These are phyloP conservation scores for Millerago galiae DNA, from an alignment of 805 yeast species.

Conservation along the genomic window DNA sequence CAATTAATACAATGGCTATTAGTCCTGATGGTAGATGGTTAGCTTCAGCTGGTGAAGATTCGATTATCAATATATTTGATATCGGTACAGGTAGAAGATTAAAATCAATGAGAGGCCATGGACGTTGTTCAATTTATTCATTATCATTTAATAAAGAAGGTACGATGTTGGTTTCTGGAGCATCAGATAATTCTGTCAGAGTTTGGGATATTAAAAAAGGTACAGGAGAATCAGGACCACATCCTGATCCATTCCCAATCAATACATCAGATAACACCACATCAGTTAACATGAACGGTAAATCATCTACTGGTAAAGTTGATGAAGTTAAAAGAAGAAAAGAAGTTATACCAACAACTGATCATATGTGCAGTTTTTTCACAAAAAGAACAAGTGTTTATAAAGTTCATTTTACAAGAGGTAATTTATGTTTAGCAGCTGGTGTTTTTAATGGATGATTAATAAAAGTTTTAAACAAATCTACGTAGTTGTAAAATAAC, in stretches of 20 bases:
- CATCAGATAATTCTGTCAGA: constrained; percentile 86
- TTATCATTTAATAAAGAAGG: constrained; percentile 84
- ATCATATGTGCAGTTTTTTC: constrained; percentile 88
- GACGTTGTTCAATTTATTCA: constrained; percentile 78
- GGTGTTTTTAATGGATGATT: constrained; percentile 57
- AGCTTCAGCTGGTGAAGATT: constrained; percentile 93
- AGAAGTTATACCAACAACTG: constrained; percentile 77
- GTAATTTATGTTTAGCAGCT: constrained; percentile 87
- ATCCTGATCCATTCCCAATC: constrained; percentile 61
- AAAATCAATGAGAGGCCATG: constrained; percentile 94
- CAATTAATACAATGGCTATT: constrained; percentile 77
- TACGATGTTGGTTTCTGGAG: constrained; percentile 81
- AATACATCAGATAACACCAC: constrained; percentile 29
- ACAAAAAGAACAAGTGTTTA: constrained; percentile 93
- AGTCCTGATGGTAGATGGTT: constrained; percentile 97
- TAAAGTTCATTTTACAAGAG: constrained; percentile 84
- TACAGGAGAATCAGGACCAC: constrained; percentile 71
- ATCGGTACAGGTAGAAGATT: constrained; percentile 83
- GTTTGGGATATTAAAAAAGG: constrained; percentile 94
- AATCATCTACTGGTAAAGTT: constrained; percentile 26
- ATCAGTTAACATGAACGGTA: constrained; percentile 15
- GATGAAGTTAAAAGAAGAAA: constrained; percentile 49
- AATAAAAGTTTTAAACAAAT: not conserved
- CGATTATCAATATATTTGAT: constrained; percentile 87
- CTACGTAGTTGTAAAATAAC: not conserved